These are phyloP conservation scores for Fusarium sp. DNA, from an alignment of 2,329 filamentous ascomycete species.

Conservation along the genomic window DNA sequence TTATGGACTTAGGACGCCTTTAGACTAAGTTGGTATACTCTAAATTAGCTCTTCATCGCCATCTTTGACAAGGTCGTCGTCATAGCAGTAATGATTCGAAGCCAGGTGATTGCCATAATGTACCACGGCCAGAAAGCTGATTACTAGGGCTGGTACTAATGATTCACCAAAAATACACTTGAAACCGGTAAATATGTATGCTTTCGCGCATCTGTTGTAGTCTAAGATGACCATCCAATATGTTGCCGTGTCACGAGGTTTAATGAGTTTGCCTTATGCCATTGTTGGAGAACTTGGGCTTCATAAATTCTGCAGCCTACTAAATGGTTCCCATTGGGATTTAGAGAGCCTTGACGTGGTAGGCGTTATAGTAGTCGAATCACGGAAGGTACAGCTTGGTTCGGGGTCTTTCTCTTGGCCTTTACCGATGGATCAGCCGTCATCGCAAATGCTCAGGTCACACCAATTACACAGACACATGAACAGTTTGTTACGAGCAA, in stretches of 20 bases:
- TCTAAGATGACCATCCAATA: not conserved
- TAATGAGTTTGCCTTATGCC: not conserved
- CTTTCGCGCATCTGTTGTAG: fast-evolving
- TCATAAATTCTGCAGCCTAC: not conserved
- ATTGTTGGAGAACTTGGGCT: not conserved
- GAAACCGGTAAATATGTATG: not conserved
- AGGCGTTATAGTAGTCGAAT: not conserved
- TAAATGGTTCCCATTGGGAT: fast-evolving
- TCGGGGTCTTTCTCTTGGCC: not conserved
- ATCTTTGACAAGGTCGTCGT: constrained; percentile 49
- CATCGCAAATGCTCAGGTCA: not conserved
- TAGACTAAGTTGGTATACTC: not conserved
- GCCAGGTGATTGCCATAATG: too few relatives aligned
- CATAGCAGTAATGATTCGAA: not conserved
- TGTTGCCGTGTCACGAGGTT: not conserved
- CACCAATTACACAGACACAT: not conserved
- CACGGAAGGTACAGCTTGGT: not conserved
- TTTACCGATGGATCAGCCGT: too few relatives aligned
- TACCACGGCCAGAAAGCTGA: not conserved
- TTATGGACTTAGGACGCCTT: fast-evolving
- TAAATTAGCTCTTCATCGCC: constrained; percentile 17
- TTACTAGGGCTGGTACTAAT: fast-evolving
- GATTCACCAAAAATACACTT: fast-evolving
- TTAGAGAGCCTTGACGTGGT: not conserved
- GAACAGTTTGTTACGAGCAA: not conserved